phyloP scores from a whole-genome alignment of 179 eudicot species.

The Actinidia chinensis region DNA sequence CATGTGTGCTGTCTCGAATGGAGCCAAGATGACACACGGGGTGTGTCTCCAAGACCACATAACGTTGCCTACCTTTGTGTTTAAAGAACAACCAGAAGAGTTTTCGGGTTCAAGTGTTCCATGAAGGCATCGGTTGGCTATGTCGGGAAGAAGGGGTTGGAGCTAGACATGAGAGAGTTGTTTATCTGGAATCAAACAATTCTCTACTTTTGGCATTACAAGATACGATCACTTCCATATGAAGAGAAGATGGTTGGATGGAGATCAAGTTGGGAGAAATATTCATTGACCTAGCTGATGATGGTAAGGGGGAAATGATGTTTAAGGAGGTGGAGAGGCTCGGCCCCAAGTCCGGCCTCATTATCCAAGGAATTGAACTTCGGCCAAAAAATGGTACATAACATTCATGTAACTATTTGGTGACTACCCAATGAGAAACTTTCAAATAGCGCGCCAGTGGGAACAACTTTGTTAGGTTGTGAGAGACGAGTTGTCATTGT shows the following conservation, averaged over 20 bases:
- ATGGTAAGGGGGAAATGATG: slow-evolving; percentile 36
- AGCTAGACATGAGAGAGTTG: neutral
- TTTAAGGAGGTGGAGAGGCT: slow-evolving; percentile 31
- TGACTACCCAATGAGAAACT: too few relatives aligned
- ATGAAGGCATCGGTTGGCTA: neutral
- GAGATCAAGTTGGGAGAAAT: slow-evolving; percentile 50
- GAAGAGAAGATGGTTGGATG: slow-evolving; percentile 38
- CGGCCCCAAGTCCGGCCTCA: slow-evolving; percentile 39
- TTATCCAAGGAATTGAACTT: slow-evolving; percentile 53
- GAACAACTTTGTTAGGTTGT: too few relatives aligned
- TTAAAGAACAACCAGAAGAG: neutral
- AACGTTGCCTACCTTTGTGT: slow-evolving; percentile 28
- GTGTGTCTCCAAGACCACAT: slow-evolving; percentile 22
- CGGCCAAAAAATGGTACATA: slow-evolving; percentile 22
- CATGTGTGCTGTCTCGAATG: slow-evolving; percentile 22
- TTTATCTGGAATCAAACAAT: neutral
- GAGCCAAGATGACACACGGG: slow-evolving; percentile 15
- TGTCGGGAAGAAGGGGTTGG: neutral
- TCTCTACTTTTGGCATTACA: neutral
- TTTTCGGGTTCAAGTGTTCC: neutral
- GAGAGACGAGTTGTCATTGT: too few relatives aligned
- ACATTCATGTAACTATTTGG: too few relatives aligned
- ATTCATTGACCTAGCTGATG: slow-evolving; percentile 26
- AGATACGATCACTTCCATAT: slow-evolving; percentile 13
- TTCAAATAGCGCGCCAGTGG: too few relatives aligned